A percentile compares a stretch with the other conserved stretches of the same genome.
Evolutionary conservation across 768 basidiomycete genomes (phyloP).

Genomic region (Rhizopogon vulgaris): DNA sequence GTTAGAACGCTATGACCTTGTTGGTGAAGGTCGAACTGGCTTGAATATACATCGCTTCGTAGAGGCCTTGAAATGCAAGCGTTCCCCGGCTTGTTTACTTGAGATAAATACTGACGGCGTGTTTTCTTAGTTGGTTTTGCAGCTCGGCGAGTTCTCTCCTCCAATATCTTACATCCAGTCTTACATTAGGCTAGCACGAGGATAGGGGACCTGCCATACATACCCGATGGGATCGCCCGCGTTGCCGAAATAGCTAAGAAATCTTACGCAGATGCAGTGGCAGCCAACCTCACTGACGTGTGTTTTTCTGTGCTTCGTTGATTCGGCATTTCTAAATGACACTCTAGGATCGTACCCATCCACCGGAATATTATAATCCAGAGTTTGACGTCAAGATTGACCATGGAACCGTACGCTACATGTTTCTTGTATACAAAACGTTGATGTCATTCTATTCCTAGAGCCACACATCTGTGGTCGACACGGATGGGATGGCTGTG

Average conservation of each 20-base stretch:
- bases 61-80: slow-evolving; percentile 78
- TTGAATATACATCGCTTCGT: slow-evolving; percentile 74
- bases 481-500: slow-evolving; percentile 83
- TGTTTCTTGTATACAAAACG: slow-evolving; percentile 1
- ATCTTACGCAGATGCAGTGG: slow-evolving; percentile 54
- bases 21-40: slow-evolving; percentile 45
- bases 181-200: slow-evolving; percentile 52
- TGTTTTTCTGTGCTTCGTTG: slow-evolving; percentile 18
- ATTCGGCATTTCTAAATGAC: slow-evolving; percentile 6
- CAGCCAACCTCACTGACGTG: slow-evolving; percentile 78
- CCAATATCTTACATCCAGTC: neutral
- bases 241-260: slow-evolving; percentile 67
- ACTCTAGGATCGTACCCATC: slow-evolving; percentile 71
- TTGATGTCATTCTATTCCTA: slow-evolving; percentile 22
- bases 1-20: slow-evolving; percentile 63
- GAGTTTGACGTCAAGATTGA: slow-evolving; percentile 71
- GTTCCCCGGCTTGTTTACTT: slow-evolving; percentile 4
- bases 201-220: slow-evolving; percentile 68
- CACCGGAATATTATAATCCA: slow-evolving; percentile 78
- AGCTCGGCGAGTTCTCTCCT: slow-evolving; percentile 36
- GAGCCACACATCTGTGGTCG: slow-evolving; percentile 83
- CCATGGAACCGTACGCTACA: slow-evolving; percentile 73
- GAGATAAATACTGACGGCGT: slow-evolving; percentile 5
- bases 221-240: slow-evolving; percentile 45
- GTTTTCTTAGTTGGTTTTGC: slow-evolving; percentile 51